A percentile compares a stretch with the other conserved stretches of the same genome.
phyloP scores from a whole-genome alignment of 2,329 filamentous ascomycete species.

The Thielaviopsis cerberus region DNA sequence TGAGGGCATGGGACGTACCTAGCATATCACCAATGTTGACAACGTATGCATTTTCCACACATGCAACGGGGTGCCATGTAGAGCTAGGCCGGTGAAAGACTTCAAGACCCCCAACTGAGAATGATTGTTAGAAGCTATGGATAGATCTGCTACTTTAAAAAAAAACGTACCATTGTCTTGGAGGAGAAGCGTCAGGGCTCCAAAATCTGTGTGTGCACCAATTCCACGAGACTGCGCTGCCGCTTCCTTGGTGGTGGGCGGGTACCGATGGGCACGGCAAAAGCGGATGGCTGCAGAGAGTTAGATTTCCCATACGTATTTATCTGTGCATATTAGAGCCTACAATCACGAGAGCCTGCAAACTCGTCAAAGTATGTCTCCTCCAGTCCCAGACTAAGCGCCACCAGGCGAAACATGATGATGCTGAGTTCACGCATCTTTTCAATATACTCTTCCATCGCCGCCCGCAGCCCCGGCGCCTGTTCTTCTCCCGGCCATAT shows the following conservation, averaged over 20 bases:
- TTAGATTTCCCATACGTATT: too few species aligned
- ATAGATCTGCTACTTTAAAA: neutral
- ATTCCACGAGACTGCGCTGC: slow-evolving; percentile 6
- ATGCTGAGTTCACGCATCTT: neutral
- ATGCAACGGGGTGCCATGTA: slow-evolving; percentile 8
- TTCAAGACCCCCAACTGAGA: slow-evolving; percentile 1
- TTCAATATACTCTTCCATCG: neutral
- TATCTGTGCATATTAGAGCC: neutral
- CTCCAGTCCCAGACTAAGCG: neutral
- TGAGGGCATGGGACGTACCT: too few species aligned
- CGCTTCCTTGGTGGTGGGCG: neutral
- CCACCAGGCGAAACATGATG: neutral
- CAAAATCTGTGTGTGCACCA: slow-evolving; percentile 16
- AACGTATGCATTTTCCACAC: slow-evolving; percentile 14
- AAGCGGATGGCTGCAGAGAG: neutral
- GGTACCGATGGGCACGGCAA: neutral
- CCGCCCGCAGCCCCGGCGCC: neutral
- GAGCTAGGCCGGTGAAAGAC: neutral
- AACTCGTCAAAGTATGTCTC: neutral
- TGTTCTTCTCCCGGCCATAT: neutral
- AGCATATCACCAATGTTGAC: slow-evolving; percentile 18
- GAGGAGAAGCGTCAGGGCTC: slow-evolving; percentile 15
- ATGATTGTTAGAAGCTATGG: neutral
- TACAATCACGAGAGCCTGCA: neutral
- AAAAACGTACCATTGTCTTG: slow-evolving; percentile 15